These are phyloP conservation scores for Rhodotorula babjevae DNA, from an alignment of 768 basidiomycete genomes.

Conservation along the genomic window DNA sequence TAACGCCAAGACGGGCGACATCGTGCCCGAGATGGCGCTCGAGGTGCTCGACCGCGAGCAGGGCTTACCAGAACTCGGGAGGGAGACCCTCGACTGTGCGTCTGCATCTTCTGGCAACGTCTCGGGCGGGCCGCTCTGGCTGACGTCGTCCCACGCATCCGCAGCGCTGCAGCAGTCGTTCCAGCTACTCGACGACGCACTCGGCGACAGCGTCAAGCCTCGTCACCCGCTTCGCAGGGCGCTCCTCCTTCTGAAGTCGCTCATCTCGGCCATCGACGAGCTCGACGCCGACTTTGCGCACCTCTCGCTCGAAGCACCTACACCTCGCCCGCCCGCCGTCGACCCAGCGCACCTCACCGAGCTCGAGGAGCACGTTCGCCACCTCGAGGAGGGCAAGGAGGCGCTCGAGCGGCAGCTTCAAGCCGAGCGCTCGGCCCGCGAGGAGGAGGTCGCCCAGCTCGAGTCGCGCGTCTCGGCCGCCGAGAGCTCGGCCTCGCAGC, in stretches of 20 bases:
- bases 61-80: slow-evolving; percentile 54
- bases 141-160: not conserved
- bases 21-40: slow-evolving; percentile 21
- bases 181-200: slow-evolving; percentile 32
- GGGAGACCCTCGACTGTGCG: slow-evolving; percentile 58
- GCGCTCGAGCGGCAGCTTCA: slow-evolving; percentile 50
- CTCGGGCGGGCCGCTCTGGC: no score
- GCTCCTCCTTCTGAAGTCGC: slow-evolving; percentile 60
- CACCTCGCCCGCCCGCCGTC: slow-evolving; percentile 61
- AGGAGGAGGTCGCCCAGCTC: slow-evolving; percentile 34
- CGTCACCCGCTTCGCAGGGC: slow-evolving; percentile 60
- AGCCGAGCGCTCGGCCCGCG: slow-evolving; percentile 39
- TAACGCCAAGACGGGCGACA: slow-evolving; percentile 1
- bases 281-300: slow-evolving; percentile 76
- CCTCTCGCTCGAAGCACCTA: slow-evolving; percentile 63
- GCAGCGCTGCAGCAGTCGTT: not conserved
- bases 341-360: slow-evolving; percentile 53
- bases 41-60: slow-evolving; percentile 47
- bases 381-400: slow-evolving; percentile 59
- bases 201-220: slow-evolving; percentile 19
- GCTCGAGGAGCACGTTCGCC: slow-evolving; percentile 63
- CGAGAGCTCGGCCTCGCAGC: slow-evolving; percentile 51
- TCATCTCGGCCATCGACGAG: slow-evolving; percentile 70
- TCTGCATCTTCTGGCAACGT: no score
- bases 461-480: slow-evolving; percentile 16